Base-by-base conservation (phyloP, 768 basidiomycete species). In the Floccularia luteovirens region DNA sequence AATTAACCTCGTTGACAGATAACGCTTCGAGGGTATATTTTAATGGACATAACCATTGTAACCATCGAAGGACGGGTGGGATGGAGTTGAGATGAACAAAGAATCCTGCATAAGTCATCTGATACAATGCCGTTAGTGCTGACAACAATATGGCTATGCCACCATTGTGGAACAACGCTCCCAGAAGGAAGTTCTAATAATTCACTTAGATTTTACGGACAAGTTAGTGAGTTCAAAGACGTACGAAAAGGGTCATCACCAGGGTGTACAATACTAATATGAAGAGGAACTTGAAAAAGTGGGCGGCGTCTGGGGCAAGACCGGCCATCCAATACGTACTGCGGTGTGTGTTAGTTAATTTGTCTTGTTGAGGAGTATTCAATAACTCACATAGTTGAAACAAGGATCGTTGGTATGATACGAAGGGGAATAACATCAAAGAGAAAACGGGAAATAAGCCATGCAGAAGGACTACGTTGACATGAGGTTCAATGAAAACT, bases 291-390 rank as follows among this genome's bases (percentile, higher is more conserved):
- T 96, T 98, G 82, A 96, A 98, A 70, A 84, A 97, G 55, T 84
- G 70, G 0, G 80, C 74, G 2, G 90, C 79, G 31, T 85, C 74
- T 3, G 69, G 70, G 1, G 87, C 74, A 3, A 97, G 74, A 10
- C 93, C 92, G 2, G 90, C 90, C 93, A 97, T 92, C 88, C 89
- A 90, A 50, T 90, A 91, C n/a, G 82, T 82, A 38, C 83, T 86
- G 43, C 7, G 11, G 45, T 40, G 8, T 38, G 28, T 13, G 17
- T 30, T 25, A 14, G 41, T n/a, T 3, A 24, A 20, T 33, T 8
- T 8, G 20, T 8, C 7, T 34, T 8, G 16, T 12, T 8, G 36
- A 12, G 7, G 16, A 32, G n/a, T 25, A 24, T 14, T 12, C 21
- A 24, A 24, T 32, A 11, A 60, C 85, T 53, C 48, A 90, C 84